Conservation (phyloP, 805 yeast species). For the Nakazawaea laoshanensis region DNA sequence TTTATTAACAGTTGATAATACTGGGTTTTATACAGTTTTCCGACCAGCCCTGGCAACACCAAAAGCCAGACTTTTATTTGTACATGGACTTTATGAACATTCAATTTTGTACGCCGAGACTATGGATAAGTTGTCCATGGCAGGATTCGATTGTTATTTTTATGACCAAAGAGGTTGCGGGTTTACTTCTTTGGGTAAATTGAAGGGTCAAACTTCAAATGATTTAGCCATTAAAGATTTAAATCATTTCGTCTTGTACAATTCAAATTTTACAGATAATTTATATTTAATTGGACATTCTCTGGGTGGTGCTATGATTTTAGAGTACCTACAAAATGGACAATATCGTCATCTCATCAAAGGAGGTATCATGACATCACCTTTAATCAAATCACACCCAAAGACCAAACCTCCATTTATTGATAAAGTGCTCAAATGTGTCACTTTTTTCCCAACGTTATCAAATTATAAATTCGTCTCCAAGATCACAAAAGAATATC, state of each 20-base stretch:
- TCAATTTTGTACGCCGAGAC: constrained; percentile 39
- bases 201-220: constrained; percentile 51
- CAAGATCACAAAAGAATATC: constrained; percentile 38
- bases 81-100: constrained; percentile 70
- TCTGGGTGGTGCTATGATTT: constrained; percentile 71
- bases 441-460: constrained; percentile 21
- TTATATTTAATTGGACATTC: constrained; percentile 60
- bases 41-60: constrained; percentile 2
- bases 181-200: constrained; percentile 43
- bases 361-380: constrained; percentile 46
- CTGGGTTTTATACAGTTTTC: constrained; percentile 7
- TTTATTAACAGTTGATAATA: constrained; percentile 2
- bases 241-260: constrained; percentile 42
- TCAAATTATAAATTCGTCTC: constrained; percentile 50
- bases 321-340: constrained; percentile 57
- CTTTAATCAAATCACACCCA: constrained; percentile 51
- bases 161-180: constrained; percentile 78
- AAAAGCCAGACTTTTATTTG: constrained; percentile 49
- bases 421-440: constrained; percentile 29
- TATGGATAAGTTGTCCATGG: constrained; percentile 40
- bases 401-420: constrained; percentile 46
- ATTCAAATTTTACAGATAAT: constrained; percentile 23
- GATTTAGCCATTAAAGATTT: constrained; percentile 47
- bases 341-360: constrained; percentile 35
- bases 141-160: constrained; percentile 58